Evolutionary conservation across 106 monocot species (phyloP).

Genomic region (Agapanthus africanus): DNA sequence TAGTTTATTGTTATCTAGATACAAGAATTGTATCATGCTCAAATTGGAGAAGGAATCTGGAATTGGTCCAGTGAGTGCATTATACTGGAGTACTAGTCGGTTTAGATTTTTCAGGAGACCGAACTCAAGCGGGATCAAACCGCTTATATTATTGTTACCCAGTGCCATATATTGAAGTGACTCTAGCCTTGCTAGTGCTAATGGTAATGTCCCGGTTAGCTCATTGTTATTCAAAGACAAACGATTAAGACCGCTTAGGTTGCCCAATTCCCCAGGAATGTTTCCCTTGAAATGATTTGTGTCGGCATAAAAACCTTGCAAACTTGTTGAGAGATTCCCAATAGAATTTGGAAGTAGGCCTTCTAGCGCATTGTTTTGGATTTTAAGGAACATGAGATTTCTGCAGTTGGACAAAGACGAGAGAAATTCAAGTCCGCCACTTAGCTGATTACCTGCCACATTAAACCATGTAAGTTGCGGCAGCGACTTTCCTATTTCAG

Average conservation of each 20-base stretch:
- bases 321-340: slow-evolving; percentile 2
- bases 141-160: not conserved
- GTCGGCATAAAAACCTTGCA: not conserved
- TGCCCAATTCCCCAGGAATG: not conserved
- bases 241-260: not conserved
- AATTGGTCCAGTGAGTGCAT: slow-evolving; percentile 5
- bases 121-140: not conserved
- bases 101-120: not conserved
- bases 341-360: slow-evolving; percentile 1
- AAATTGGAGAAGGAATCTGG: not conserved
- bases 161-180: slow-evolving; percentile 1
- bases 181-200: not conserved
- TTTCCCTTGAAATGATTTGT: not conserved
- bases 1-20: not conserved
- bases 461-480: not conserved
- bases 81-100: not conserved
- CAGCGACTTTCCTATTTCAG: not conserved
- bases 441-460: not conserved
- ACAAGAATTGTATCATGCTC: not conserved
- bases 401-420: not conserved
- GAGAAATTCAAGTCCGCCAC: not conserved
- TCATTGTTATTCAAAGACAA: not conserved
- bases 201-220: slow-evolving; percentile 1
- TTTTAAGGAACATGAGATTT: not conserved
- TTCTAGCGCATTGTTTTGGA: not conserved